Conservation (phyloP, 2,329 filamentous ascomycete genomes). For the Aaosphaeria pasadenensis region DNA sequence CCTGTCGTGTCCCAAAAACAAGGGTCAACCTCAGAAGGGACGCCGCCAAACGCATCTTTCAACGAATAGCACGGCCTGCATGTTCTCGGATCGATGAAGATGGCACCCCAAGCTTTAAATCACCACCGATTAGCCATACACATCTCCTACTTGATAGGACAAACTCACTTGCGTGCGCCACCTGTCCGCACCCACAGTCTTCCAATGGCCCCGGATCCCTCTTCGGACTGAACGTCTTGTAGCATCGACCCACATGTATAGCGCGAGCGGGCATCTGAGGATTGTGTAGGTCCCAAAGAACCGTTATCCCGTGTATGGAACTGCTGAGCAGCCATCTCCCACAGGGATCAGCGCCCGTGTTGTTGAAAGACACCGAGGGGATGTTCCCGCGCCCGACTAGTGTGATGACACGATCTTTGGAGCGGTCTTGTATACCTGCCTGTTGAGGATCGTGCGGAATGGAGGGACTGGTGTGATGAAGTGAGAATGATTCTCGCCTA, state of each 20-base stretch:
- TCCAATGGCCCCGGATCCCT: constrained; percentile 8
- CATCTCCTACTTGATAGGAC: background rate
- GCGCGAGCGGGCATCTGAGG: constrained; percentile 10
- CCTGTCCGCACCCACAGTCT: no score
- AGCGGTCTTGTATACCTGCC: constrained; percentile 10
- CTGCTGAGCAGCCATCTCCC: constrained; percentile 58
- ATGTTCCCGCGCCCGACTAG: constrained; percentile 46
- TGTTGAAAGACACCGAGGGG: constrained; percentile 57
- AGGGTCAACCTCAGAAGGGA: background rate
- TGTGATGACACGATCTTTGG: constrained; percentile 19
- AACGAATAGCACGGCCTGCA: constrained; percentile 9
- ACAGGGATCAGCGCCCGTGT: constrained; percentile 53
- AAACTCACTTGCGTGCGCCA: background rate
- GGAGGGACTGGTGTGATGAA: constrained; percentile 5
- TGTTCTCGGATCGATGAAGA: constrained; percentile 24
- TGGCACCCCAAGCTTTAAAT: constrained; percentile 19
- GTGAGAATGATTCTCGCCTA: constrained; percentile 12
- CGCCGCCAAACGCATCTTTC: constrained; percentile 9
- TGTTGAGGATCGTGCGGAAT: background rate
- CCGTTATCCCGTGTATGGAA: constrained; percentile 51
- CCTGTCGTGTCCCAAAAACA: background rate
- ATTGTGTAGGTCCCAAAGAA: constrained; percentile 46
- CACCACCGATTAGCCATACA: background rate
- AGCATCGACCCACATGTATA: constrained; percentile 25
- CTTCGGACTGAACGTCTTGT: constrained; percentile 6